phyloP scores from a whole-genome alignment of 1,284 basidiomycete species.

The Ustilago esculenta region DNA sequence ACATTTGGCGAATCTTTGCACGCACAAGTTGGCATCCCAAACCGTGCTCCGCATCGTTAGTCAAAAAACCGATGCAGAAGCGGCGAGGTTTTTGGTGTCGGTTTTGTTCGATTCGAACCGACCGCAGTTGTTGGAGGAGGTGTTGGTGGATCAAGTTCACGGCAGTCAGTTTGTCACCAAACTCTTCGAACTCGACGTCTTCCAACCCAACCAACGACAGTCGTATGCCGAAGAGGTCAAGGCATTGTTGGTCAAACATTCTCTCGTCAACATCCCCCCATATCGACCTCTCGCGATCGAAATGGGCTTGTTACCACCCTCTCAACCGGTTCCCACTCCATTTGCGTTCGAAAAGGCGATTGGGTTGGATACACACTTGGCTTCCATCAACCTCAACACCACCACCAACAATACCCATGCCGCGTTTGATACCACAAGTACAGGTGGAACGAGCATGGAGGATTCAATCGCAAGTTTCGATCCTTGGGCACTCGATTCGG shows the following conservation, averaged over 20 bases:
- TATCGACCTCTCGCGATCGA: slow-evolving; percentile 92
- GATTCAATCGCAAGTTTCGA: slow-evolving; percentile 6
- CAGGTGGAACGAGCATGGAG: too few relatives aligned
- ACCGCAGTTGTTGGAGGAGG: slow-evolving; percentile 89
- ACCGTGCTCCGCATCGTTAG: slow-evolving; percentile 79
- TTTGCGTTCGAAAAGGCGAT: too few relatives aligned
- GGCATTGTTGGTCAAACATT: slow-evolving; percentile 50
- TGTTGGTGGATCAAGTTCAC: slow-evolving; percentile 76
- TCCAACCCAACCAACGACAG: too few relatives aligned
- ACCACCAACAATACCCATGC: too few relatives aligned
- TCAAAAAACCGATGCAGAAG: slow-evolving; percentile 65
- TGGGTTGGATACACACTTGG: slow-evolving; percentile 16
- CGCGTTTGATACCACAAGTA: too few relatives aligned
- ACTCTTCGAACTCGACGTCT: too few relatives aligned
- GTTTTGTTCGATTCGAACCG: slow-evolving; percentile 71
- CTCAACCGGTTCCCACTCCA: too few relatives aligned
- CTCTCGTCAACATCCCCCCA: slow-evolving; percentile 68
- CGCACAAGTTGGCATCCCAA: slow-evolving; percentile 94
- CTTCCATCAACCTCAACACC: slow-evolving; percentile 1
- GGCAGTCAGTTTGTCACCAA: slow-evolving; percentile 93
- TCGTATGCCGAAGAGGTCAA: slow-evolving; percentile 73
- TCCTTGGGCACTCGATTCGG: slow-evolving; percentile 13
- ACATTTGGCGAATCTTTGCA: slow-evolving; percentile 93
- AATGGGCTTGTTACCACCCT: slow-evolving; percentile 76
- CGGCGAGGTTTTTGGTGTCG: slow-evolving; percentile 62